Base-by-base conservation (phyloP, 2,329 filamentous ascomycete species). In the Fonsecaea monophora region DNA sequence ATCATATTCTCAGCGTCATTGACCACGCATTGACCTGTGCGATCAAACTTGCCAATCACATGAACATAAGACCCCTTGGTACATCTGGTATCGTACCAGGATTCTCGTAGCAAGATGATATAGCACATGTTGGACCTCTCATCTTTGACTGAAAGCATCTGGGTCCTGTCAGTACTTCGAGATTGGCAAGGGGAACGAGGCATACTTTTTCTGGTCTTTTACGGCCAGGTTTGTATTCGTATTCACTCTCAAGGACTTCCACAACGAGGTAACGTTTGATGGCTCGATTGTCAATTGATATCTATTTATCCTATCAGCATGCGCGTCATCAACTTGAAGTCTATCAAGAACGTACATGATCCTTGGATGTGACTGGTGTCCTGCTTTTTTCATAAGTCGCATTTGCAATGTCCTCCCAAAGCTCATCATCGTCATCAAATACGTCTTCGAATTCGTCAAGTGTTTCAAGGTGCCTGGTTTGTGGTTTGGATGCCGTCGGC, bases 241-340 rank as follows among this genome's bases (percentile, higher is more conserved):
- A 96, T 54, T 88, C 84, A 72, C 86, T 86, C 68, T 91, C 86
- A 67, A 90, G 81, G 71, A 94, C 87, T 75, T 90, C 88, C 71
- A 89, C 90, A 73, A 97, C 86, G 70, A 94, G 83, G 80, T 96
- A 97, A 72, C 94, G 90, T 79, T 96, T 92, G 75, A 96, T 96
- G 56, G 89, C 87, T 81, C 88, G 77, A 60, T 65, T 68, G 73
- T 85, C 82, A 77, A 89, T 90, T 76, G 84, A 81, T 77, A 82
- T 86, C 80, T 85, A 87, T 90, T 91, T 86, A 83, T 82, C 76
- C 75, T 81, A 83, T 94, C 89, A 93, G 91, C 81, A 84, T 58
- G 60, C 64, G 45, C 62, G 60, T 75, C 70, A 65, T 64, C 66
- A 75, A 73, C 77, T 74, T 74, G 87, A 87, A 71, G 89, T 80